phyloP scores from a whole-genome alignment of 331 rosid species.

The Quercus phellos region DNA sequence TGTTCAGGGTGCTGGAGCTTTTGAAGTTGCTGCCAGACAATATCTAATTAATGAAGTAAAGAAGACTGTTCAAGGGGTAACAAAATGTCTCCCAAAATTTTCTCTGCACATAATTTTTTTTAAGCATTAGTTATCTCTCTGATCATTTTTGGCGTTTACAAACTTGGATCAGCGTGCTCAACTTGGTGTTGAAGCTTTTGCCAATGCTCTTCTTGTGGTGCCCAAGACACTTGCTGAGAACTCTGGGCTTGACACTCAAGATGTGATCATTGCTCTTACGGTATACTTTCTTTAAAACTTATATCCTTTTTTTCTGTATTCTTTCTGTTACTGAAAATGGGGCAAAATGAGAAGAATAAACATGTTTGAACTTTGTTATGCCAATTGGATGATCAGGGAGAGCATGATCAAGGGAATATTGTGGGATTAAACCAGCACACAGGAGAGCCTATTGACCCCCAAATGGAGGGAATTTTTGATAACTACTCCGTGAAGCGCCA shows the following conservation, averaged over 20 bases:
- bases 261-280: constrained; percentile 75
- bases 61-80: constrained; percentile 97
- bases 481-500: constrained; percentile 96
- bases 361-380: not conserved
- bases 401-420: constrained; percentile 72
- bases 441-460: constrained; percentile 91
- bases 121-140: not conserved
- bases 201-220: constrained; percentile 95
- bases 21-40: constrained; percentile 97
- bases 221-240: constrained; percentile 98
- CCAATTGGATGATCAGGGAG: constrained; percentile 64
- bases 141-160: not conserved
- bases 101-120: not conserved
- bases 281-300: constrained; percentile 28
- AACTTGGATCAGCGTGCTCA: constrained; percentile 81
- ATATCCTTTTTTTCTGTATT: not conserved
- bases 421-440: constrained; percentile 85
- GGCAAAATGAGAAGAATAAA: not conserved
- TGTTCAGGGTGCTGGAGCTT: constrained; percentile 85
- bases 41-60: constrained; percentile 75
- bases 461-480: constrained; percentile 94
- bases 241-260: constrained; percentile 94
- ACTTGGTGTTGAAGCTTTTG: constrained; percentile 95
- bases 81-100: not conserved
- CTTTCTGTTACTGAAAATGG: not conserved